Conservation (phyloP, 2,329 filamentous ascomycete species). For the Penicillium sp. region DNA sequence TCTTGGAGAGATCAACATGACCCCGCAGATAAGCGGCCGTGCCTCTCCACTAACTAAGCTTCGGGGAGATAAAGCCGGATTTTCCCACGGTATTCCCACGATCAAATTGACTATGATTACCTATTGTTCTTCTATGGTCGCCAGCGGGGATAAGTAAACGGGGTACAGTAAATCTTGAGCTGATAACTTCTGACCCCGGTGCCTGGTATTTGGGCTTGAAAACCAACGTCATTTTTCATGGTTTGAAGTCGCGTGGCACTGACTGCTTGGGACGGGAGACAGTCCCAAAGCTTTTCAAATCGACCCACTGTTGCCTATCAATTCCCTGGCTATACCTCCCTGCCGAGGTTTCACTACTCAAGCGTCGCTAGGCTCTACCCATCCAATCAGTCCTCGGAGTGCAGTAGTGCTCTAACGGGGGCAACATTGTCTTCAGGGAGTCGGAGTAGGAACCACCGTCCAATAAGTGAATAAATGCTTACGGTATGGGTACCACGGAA, state of each 20-base stretch:
- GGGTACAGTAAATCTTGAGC: not conserved
- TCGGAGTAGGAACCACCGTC: not conserved
- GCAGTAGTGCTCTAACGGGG: not conserved
- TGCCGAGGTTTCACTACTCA: not conserved
- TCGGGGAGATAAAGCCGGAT: not conserved
- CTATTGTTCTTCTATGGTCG: not conserved
- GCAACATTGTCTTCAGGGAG: not conserved
- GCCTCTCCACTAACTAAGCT: constrained; percentile 2
- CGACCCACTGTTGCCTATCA: not conserved
- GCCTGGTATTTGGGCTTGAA: not conserved
- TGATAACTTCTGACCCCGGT: not conserved
- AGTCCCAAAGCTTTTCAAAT: not conserved
- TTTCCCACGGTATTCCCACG: not conserved
- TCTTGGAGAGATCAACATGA: not conserved
- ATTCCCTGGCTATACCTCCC: not conserved
- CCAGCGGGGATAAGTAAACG: not conserved
- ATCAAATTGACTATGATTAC: not conserved
- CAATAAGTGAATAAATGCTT: not conserved
- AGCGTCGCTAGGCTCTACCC: not conserved
- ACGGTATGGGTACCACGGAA: not conserved
- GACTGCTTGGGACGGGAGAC: not conserved
- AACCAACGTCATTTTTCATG: not conserved
- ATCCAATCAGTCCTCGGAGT: not conserved
- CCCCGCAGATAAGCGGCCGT: constrained; percentile 8
- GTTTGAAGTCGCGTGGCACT: not conserved